Percentiles rank a stretch among this genome's conserved stretches.
Evolutionary conservation across 2,329 filamentous ascomycete species (phyloP).

Genomic region (Fusarium proliferatum): DNA sequence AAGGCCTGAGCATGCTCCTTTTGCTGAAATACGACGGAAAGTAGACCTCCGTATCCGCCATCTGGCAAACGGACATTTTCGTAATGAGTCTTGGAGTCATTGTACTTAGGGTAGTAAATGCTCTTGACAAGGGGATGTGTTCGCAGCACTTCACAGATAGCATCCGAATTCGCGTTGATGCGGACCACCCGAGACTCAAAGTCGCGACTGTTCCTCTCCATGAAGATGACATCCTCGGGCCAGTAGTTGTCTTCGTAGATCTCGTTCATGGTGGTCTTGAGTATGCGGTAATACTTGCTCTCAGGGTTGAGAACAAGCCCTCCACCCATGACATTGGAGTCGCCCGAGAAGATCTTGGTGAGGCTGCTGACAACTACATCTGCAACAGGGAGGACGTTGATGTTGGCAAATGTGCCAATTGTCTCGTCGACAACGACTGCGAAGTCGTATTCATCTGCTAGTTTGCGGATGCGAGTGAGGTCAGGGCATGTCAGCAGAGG

Average conservation of each 20-base stretch:
- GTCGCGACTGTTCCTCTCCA: constrained; percentile 96
- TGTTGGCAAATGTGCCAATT: constrained; percentile 94
- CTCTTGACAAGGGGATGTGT: constrained; percentile 73
- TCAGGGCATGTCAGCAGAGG: constrained; percentile 88
- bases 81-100: constrained; percentile 76
- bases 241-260: constrained; percentile 92
- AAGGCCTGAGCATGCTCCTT: constrained; percentile 80
- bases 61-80: constrained; percentile 78
- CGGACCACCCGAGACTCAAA: constrained; percentile 85
- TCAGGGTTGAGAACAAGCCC: constrained; percentile 73
- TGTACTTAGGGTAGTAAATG: constrained; percentile 89
- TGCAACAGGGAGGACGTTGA: constrained; percentile 88
- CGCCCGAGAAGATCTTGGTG: constrained; percentile 97
- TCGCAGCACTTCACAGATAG: constrained; percentile 78
- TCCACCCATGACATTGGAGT: constrained; percentile 98
- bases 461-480: constrained; percentile 78
- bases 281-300: constrained; percentile 72
- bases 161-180: constrained; percentile 87
- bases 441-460: constrained; percentile 89
- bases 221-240: constrained; percentile 92
- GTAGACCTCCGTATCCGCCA: constrained; percentile 89
- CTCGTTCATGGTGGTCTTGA: constrained; percentile 73
- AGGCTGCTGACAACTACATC: constrained; percentile 95
- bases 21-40: constrained; percentile 83
- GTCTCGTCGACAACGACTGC: constrained; percentile 95